These are phyloP conservation scores for Yarrowia yakushimensis DNA, from an alignment of 805 yeast genomes.

Conservation along the genomic window DNA sequence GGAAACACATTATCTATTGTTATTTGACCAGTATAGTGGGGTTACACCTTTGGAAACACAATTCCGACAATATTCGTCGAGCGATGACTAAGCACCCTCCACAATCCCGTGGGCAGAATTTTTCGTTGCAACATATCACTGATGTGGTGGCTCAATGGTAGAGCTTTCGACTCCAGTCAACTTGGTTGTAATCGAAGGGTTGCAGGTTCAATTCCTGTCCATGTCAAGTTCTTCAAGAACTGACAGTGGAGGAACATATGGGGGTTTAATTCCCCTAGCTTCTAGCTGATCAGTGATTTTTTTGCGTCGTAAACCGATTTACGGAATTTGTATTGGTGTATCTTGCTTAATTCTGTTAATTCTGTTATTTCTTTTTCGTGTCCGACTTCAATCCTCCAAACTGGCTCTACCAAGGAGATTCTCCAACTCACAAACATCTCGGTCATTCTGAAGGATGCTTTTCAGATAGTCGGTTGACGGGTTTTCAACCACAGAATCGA, in stretches of 20 bases:
- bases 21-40: too few relatives aligned
- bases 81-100: neutral
- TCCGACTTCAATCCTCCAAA: too few relatives aligned
- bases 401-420: neutral
- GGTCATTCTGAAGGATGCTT: neutral
- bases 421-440: neutral
- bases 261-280: slow-evolving; percentile 7
- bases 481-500: neutral
- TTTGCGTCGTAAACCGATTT: neutral
- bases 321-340: too few relatives aligned
- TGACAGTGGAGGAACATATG: slow-evolving; percentile 15
- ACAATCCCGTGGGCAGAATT: neutral
- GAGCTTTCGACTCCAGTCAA: slow-evolving; percentile 69
- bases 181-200: slow-evolving; percentile 56
- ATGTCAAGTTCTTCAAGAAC: slow-evolving; percentile 45
- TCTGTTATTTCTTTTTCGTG: too few relatives aligned
- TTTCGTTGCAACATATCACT: neutral
- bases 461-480: neutral
- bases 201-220: slow-evolving; percentile 82
- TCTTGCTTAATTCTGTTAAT: too few relatives aligned
- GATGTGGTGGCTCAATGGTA: slow-evolving; percentile 67
- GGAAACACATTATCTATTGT: too few relatives aligned
- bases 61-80: too few relatives aligned
- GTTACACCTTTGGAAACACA: too few relatives aligned
- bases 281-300: slow-evolving; percentile 14